Percentiles rank a stretch among this genome's conserved stretches.
Conservation (phyloP, 331 rosid genomes). For the Phaseolus coccineus region DNA sequence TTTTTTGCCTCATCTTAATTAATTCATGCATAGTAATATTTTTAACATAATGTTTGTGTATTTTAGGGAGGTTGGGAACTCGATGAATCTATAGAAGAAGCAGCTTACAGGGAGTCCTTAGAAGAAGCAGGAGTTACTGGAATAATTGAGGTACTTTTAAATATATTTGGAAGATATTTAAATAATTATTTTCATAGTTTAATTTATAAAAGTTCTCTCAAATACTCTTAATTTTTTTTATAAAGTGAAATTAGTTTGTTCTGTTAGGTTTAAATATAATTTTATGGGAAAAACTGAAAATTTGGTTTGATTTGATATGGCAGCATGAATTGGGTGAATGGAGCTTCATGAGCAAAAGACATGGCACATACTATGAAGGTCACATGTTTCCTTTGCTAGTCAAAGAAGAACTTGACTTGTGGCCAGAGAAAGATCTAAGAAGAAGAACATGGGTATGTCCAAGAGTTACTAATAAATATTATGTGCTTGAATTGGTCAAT, state of each 20-base stretch:
- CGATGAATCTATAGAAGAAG: constrained; percentile 87
- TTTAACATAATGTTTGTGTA: neutral
- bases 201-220: too few relatives aligned
- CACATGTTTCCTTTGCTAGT: constrained; percentile 93
- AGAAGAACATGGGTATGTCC: constrained; percentile 79
- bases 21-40: too few relatives aligned
- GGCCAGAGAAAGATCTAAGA: constrained; percentile 87
- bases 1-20: too few relatives aligned
- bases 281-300: neutral
- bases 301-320: constrained; percentile 28
- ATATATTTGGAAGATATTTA: too few relatives aligned
- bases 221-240: too few relatives aligned
- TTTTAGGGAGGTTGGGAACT: constrained; percentile 91
- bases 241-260: neutral
- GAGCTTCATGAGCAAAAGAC: constrained; percentile 89
- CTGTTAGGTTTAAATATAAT: neutral
- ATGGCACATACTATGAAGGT: constrained; percentile 85
- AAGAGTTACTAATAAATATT: too few relatives aligned
- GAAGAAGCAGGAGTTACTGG: constrained; percentile 94
- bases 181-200: too few relatives aligned
- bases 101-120: constrained; percentile 79
- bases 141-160: constrained; percentile 60
- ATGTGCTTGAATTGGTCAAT: too few relatives aligned
- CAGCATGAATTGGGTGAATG: constrained; percentile 88
- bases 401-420: constrained; percentile 80